These are phyloP conservation scores for Metarhizium rileyi DNA, from an alignment of 2,329 filamentous ascomycete species.

Conservation along the genomic window DNA sequence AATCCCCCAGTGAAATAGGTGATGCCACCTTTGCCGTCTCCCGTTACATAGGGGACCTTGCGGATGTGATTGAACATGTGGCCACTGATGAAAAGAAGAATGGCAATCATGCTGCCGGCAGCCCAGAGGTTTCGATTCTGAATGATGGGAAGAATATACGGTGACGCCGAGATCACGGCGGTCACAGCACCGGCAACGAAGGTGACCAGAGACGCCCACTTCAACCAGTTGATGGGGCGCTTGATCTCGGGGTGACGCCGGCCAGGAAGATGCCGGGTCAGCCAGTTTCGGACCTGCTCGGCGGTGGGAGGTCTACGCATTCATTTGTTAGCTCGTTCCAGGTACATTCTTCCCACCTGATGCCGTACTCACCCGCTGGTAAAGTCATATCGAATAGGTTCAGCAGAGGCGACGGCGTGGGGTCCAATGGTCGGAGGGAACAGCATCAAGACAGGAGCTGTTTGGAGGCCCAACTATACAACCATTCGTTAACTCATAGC, in stretches of 20 bases:
- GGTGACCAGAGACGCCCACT: constrained; percentile 58
- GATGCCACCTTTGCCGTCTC: constrained; percentile 75
- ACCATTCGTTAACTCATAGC: background rate
- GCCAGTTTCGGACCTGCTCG: constrained; percentile 70
- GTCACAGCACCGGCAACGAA: constrained; percentile 62
- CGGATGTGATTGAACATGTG: constrained; percentile 99
- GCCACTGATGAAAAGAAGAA: constrained; percentile 87
- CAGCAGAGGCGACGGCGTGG: constrained; percentile 57
- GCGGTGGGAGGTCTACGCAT: constrained; percentile 56
- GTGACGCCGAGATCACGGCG: constrained; percentile 59
- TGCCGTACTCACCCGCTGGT: constrained; percentile 53
- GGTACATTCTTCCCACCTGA: background rate
- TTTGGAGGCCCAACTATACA: constrained; percentile 77
- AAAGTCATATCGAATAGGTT: constrained; percentile 79
- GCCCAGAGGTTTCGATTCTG: constrained; percentile 94
- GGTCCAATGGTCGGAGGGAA: constrained; percentile 81
- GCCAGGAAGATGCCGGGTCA: constrained; percentile 68
- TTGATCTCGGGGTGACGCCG: constrained; percentile 67
- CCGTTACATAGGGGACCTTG: constrained; percentile 84
- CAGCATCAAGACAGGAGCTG: constrained; percentile 78
- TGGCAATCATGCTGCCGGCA: constrained; percentile 74
- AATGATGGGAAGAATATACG: constrained; percentile 70
- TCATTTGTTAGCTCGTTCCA: background rate
- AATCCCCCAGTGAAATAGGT: constrained; percentile 88
- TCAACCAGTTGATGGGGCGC: constrained; percentile 80